These are phyloP conservation scores for Discostella stelligeroides DNA, from an alignment of 108 stramenopile species.

Conservation along the genomic window DNA sequence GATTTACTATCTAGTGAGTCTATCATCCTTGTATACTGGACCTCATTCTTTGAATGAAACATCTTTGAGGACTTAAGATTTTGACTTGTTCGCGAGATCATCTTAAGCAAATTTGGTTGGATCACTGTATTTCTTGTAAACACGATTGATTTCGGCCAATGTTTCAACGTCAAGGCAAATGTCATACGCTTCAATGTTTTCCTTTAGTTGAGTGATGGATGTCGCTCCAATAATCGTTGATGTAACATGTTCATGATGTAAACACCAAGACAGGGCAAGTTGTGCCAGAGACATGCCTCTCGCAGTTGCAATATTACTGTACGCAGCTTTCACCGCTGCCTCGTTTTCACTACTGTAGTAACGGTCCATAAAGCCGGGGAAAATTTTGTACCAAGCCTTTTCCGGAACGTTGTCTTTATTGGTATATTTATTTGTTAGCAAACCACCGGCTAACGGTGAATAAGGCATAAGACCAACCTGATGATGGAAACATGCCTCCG, in stretches of 20 bases:
- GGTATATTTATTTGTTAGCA: conserved; percentile 82
- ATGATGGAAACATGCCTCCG: conserved; percentile 86
- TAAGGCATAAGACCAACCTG: conserved; percentile 91
- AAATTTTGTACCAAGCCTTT: conserved; percentile 67
- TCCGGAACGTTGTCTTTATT: conserved; percentile 36
- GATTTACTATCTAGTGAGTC: too few species aligned
- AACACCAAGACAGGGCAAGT: conserved; percentile 89
- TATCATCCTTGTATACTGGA: too few species aligned
- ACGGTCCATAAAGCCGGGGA: conserved; percentile 89
- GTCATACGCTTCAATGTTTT: conserved; percentile 70
- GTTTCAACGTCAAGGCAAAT: conserved; percentile 59
- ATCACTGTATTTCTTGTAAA: conserved; percentile 84
- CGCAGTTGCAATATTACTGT: conserved; percentile 66
- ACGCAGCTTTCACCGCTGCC: conserved; percentile 73
- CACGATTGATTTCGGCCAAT: conserved; percentile 56
- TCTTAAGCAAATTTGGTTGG: conserved; percentile 61
- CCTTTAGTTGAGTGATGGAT: conserved; percentile 76
- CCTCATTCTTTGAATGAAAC: too few species aligned
- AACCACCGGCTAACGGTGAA: conserved; percentile 86
- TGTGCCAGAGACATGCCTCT: conserved; percentile 70
- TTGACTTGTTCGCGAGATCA: too few species aligned
- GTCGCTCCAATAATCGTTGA: conserved; percentile 95
- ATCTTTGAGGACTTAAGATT: too few species aligned
- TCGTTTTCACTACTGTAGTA: conserved; percentile 70
- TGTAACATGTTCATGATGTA: conserved; percentile 78